Evolutionary conservation across 2,329 filamentous ascomycete species (phyloP).

Genomic region (Monilinia fructicola): DNA sequence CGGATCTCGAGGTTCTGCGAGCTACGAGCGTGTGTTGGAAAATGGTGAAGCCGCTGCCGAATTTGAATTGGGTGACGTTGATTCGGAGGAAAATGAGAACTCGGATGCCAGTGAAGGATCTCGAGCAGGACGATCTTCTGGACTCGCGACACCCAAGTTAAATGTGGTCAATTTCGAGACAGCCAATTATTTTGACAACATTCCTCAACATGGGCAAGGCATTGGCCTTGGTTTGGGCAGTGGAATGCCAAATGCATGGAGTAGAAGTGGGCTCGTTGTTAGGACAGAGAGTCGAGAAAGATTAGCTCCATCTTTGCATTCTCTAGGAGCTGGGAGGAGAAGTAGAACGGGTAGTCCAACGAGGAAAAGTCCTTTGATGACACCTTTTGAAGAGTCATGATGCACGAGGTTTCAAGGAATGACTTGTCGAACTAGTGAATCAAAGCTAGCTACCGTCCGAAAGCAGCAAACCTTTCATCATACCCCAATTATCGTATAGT

Average conservation of each 20-base stretch:
- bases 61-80: conserved; percentile 73
- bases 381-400: conserved; percentile 47
- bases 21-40: conserved; percentile 84
- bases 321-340: conserved; percentile 55
- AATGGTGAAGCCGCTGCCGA: conserved; percentile 67
- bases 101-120: conserved; percentile 62
- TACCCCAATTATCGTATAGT: background rate
- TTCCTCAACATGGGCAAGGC: conserved; percentile 29
- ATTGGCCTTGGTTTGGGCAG: conserved; percentile 33
- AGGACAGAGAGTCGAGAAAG: conserved; percentile 85
- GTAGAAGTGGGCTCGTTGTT: conserved; percentile 71
- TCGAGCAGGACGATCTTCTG: conserved; percentile 60
- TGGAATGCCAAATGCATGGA: conserved; percentile 47
- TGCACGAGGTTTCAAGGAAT: background rate
- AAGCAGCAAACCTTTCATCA: background rate
- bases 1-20: conserved; percentile 50
- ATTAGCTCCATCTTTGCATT: conserved; percentile 56
- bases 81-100: conserved; percentile 60
- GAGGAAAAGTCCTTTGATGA: conserved; percentile 58
- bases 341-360: conserved; percentile 47
- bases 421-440: background rate
- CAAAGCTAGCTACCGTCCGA: background rate
- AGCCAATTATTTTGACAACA: conserved; percentile 35
- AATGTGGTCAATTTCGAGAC: conserved; percentile 53
- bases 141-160: conserved; percentile 65